Evolutionary conservation across 2,329 filamentous ascomycete genomes (phyloP).

Genomic region (Monosporascus sp.): DNA sequence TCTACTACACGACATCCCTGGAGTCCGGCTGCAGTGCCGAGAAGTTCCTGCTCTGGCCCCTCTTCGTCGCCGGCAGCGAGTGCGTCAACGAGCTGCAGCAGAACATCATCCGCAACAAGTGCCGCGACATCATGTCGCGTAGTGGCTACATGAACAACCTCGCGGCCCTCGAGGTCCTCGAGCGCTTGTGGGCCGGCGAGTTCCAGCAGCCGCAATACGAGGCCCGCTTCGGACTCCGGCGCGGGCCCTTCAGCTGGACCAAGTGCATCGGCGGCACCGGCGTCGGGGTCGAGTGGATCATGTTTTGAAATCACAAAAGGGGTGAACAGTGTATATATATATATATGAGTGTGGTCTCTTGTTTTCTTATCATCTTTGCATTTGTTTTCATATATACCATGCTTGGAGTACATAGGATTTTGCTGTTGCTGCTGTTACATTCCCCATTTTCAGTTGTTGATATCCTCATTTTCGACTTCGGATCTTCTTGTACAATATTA

Average conservation of each 20-base stretch:
- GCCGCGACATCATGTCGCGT: slow-evolving; percentile 78
- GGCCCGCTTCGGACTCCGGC: slow-evolving; percentile 31
- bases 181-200: slow-evolving; percentile 71
- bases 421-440: not conserved
- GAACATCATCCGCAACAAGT: slow-evolving; percentile 71
- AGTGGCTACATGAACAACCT: slow-evolving; percentile 94
- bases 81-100: slow-evolving; percentile 79
- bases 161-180: slow-evolving; percentile 76
- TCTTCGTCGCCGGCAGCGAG: slow-evolving; percentile 87
- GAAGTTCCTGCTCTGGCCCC: slow-evolving; percentile 89
- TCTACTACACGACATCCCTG: slow-evolving; percentile 78
- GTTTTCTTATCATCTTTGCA: not conserved
- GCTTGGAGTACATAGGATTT: not conserved
- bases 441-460: not conserved
- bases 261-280: slow-evolving; percentile 52
- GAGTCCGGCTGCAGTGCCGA: slow-evolving; percentile 67
- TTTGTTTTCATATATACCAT: not conserved
- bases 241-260: slow-evolving; percentile 54
- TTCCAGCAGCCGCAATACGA: slow-evolving; percentile 32
- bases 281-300: slow-evolving; percentile 60
- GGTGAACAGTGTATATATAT: not conserved
- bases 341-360: not conserved
- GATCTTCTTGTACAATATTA: not conserved
- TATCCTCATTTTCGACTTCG: not conserved
- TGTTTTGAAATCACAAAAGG: slow-evolving; percentile 42